Evolutionary conservation across 805 yeast species (phyloP).

Genomic region (Candida coleopterorum): DNA sequence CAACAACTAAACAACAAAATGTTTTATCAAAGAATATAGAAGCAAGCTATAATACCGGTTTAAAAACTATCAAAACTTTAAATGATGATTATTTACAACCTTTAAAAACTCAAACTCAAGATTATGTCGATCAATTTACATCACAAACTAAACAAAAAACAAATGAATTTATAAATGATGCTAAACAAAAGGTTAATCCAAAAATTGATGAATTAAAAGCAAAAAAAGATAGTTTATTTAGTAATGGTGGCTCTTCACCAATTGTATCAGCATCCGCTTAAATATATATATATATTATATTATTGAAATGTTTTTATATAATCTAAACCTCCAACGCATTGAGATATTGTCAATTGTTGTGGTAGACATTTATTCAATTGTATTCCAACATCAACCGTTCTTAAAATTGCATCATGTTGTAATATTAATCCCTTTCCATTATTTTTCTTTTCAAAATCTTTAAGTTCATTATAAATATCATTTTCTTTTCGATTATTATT

Average conservation of each 20-base stretch:
- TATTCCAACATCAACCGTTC: slow-evolving; percentile 67
- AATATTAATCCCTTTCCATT: slow-evolving; percentile 59
- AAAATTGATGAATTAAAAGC: slow-evolving; percentile 10
- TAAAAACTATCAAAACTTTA: slow-evolving; percentile 26
- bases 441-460: slow-evolving; percentile 40
- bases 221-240: slow-evolving; percentile 10
- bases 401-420: slow-evolving; percentile 75
- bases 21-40: slow-evolving; percentile 28
- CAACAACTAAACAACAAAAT: slow-evolving; percentile 19
- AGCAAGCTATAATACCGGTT: slow-evolving; percentile 33
- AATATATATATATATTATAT: neutral
- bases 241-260: slow-evolving; percentile 8
- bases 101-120: slow-evolving; percentile 34
- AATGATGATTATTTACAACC: slow-evolving; percentile 36
- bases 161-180: slow-evolving; percentile 22
- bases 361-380: slow-evolving; percentile 53
- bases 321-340: slow-evolving; percentile 66
- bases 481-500: slow-evolving; percentile 39
- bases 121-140: slow-evolving; percentile 32
- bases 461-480: slow-evolving; percentile 53
- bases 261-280: slow-evolving; percentile 23
- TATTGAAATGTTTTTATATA: slow-evolving; percentile 43
- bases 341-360: slow-evolving; percentile 70
- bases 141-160: slow-evolving; percentile 31
- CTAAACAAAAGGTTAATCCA: slow-evolving; percentile 15